Evolutionary conservation across 768 basidiomycete species (phyloP), one percentile per base, ranked within the genome.

Genomic region (Lactifluus pinguis): DNA sequence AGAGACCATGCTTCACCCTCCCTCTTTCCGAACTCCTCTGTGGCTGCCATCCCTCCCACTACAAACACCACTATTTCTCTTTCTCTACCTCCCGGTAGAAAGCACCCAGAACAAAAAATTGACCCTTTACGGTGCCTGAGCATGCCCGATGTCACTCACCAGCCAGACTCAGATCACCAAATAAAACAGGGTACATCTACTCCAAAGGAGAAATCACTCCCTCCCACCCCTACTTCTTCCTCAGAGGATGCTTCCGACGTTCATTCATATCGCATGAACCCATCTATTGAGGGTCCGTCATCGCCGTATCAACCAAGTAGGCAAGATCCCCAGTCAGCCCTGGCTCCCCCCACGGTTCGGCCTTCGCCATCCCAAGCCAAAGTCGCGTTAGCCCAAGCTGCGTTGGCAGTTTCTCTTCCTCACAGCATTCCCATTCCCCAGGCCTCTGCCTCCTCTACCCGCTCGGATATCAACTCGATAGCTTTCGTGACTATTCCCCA

Each of bases 31-130:
- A 45, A 45, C 19, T 45, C 62, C 32, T 54, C 55, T 21, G 21
- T 62, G 14, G 11, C 57, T 44, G 36, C 51, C 51, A 38, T 30
- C 25, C 55, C n/a, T n/a, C n/a, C 51, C n/a, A 53, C 79, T 13
- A 74, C 76, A 53, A 77, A 79, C 13, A 75, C 80, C 13, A 41
- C 56, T 25, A 83, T 83, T 71, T 83, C 87, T 72, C 83, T 88
- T 71, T 83, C 86, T 25, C 71, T 85, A 29, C 83, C 85, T 15
- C 76, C 78, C 62, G 86, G 85, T 85, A 80, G 76, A 67, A 84
- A 80, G 66, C 83, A 80, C 61, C 73, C 72, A 32, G 68, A 72
- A 36, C 69, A 73, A 50, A 65, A 69, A 21, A 68, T 75, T 25
- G 34, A 64, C 72, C 39, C 65, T 72, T 44, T 21, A 45, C 55